Evolutionary conservation across 306 rosid species (phyloP), one percentile per base, ranked within the genome.

Genomic region (Trifolium pratense): DNA sequence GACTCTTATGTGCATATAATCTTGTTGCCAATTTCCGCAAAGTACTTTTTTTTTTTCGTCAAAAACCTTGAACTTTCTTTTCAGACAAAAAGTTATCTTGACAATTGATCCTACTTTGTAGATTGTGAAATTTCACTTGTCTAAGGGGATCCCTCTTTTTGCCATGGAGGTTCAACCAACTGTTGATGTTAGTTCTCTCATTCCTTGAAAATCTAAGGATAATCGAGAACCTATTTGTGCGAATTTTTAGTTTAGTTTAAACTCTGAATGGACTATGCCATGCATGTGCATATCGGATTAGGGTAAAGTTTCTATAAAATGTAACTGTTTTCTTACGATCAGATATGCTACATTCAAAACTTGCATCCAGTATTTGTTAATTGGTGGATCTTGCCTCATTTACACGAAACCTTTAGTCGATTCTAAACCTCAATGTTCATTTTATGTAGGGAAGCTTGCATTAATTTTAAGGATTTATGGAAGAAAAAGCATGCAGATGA

Each of bases 361-460:
- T 72, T 31, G 43, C 46, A 18, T 13, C 37, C 31, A 34, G 11
- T 76, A 39, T 40, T 18, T 56, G 26, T 51, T 71, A 31, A 69
- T 21, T 37, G 51, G 62, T 25, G 42, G 63, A 72, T 66, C 68
- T 71, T 63, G 75, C 51, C 16, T 73, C 63, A 26, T 42, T 73
- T 58, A 46, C 11, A 49, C 17, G 68, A 77, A 80, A 64, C 55
- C 53, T 64, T 73, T 12, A 25, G 42, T 48, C 13, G 60, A 45
- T 40, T 59, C 15, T 66, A 46, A 66, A 40, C 51, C 68, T 34
- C 26, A 16, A 53, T 70, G 21, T 72, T 46, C 20, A 34, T 53
- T 73, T 17, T 73, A n/a, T 79, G 63, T 58, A 86, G 89, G 82
- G 89, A 83, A 70, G 89, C 89, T 64, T 82, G 89, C 83, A 55